These are phyloP conservation scores for Heliosperma pusillum DNA, from an alignment of 148 eudicot genomes.

Conservation along the genomic window DNA sequence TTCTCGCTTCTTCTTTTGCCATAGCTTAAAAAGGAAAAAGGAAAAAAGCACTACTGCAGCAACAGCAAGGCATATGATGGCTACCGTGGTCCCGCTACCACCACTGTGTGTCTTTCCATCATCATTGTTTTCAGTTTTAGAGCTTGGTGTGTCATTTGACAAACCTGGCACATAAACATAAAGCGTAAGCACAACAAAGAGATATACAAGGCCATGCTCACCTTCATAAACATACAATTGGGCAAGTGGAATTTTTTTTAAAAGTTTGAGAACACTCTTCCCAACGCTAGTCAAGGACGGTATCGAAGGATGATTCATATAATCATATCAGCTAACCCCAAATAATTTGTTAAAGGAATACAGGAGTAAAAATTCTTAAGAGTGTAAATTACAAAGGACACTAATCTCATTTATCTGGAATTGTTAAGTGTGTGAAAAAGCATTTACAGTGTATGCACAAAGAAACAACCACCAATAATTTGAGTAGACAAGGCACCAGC, in stretches of 20 bases:
- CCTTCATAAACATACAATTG: background rate
- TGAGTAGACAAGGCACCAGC: background rate
- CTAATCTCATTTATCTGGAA: background rate
- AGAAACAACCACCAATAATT: background rate
- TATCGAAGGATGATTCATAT: background rate
- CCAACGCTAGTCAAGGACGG: background rate
- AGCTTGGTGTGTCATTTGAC: constrained; percentile 40
- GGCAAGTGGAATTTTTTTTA: background rate
- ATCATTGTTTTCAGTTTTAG: constrained; percentile 33
- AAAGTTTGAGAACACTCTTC: background rate
- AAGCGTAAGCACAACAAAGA: background rate
- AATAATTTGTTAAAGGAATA: background rate
- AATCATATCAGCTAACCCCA: background rate
- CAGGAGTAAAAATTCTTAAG: background rate
- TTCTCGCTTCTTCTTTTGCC: constrained; percentile 91
- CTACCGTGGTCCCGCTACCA: constrained; percentile 50
- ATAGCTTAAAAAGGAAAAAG: constrained; percentile 66
- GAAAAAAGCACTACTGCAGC: constrained; percentile 44
- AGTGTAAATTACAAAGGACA: background rate
- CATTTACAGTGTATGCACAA: background rate
- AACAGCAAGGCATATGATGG: constrained; percentile 48
- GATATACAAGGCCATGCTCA: background rate
- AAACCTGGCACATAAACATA: constrained; percentile 35
- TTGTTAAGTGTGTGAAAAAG: background rate
- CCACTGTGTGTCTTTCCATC: constrained; percentile 34